Conservation (phyloP, 768 basidiomycete species). For the Boletus rubroflammeus region DNA sequence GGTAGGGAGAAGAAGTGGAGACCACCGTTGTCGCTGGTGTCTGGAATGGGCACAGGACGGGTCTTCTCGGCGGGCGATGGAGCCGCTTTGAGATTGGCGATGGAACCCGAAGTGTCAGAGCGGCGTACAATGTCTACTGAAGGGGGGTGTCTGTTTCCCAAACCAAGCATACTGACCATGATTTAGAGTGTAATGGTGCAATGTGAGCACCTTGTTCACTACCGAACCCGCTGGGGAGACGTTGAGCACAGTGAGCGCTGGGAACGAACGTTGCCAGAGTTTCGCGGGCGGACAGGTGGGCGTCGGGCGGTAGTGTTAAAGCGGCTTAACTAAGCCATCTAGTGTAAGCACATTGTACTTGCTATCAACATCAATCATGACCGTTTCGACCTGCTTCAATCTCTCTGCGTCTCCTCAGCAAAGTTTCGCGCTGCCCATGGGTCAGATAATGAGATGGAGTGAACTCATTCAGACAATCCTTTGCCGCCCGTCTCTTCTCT, state of each 20-base stretch:
- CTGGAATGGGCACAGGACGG: conserved; percentile 42
- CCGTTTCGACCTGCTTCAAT: conserved; percentile 46
- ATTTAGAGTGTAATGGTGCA: neutral
- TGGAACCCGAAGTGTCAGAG: conserved; percentile 23
- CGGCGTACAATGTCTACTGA: conserved; percentile 23
- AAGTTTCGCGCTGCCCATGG: conserved; percentile 49
- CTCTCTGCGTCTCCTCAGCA: conserved; percentile 56
- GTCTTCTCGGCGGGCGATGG: conserved; percentile 48
- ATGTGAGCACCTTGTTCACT: neutral
- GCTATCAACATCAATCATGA: neutral
- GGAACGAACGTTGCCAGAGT: neutral
- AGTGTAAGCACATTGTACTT: no score
- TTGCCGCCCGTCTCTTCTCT: conserved; percentile 67
- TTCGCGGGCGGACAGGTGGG: neutral
- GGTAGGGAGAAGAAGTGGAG: conserved; percentile 63
- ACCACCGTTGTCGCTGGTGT: conserved; percentile 23
- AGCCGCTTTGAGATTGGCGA: conserved; percentile 30
- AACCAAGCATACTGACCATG: conserved; percentile 41
- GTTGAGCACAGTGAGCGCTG: conserved; percentile 1
- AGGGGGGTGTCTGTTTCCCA: conserved; percentile 34
- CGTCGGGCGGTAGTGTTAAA: neutral
- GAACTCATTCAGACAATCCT: conserved; percentile 52
- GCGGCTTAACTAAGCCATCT: neutral
- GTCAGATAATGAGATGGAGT: conserved; percentile 7
- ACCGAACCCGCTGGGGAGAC: neutral